Evolutionary conservation across 2,329 filamentous ascomycete species (phyloP).

Genomic region (Epichloe sp.): DNA sequence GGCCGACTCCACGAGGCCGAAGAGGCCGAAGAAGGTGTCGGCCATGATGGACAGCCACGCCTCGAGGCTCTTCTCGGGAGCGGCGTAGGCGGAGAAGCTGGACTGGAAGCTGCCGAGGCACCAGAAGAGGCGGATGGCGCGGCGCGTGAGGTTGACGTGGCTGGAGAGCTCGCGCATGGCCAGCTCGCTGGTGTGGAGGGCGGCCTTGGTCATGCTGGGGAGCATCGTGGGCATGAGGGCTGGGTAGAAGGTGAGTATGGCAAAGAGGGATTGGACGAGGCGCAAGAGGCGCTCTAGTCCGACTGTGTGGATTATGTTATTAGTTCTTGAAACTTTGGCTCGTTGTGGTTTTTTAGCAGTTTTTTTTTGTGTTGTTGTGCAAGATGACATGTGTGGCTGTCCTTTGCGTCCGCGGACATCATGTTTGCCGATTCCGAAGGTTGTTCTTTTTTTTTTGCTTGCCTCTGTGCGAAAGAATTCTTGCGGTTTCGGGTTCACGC

Average conservation of each 20-base stretch:
- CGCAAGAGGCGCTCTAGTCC: conserved; percentile 50
- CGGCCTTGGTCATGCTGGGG: conserved; percentile 10
- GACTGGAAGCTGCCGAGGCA: conserved; percentile 47
- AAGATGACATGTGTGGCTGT: no score
- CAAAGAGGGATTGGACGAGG: conserved; percentile 37
- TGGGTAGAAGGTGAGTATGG: conserved; percentile 34
- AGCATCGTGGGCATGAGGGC: conserved; percentile 24
- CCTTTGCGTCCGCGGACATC: no score
- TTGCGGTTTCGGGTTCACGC: no score
- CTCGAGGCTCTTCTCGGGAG: conserved; percentile 17
- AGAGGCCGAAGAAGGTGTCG: conserved; percentile 50
- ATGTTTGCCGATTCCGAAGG: no score
- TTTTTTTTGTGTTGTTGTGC: not conserved
- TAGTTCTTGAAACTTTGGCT: not conserved
- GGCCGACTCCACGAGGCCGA: conserved; percentile 52
- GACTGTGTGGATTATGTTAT: conserved; percentile 21
- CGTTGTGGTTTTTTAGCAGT: not conserved
- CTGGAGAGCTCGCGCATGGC: conserved; percentile 23
- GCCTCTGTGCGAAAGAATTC: not conserved
- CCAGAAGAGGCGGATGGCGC: conserved; percentile 56
- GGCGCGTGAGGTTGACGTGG: conserved; percentile 36
- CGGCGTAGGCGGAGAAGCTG: conserved; percentile 24
- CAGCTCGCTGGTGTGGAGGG: conserved; percentile 17
- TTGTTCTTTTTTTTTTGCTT: not conserved
- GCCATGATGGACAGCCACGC: conserved; percentile 40